Evolutionary conservation across 345 rosid genomes (phyloP).

Genomic region (Hibiscus mutabilis): DNA sequence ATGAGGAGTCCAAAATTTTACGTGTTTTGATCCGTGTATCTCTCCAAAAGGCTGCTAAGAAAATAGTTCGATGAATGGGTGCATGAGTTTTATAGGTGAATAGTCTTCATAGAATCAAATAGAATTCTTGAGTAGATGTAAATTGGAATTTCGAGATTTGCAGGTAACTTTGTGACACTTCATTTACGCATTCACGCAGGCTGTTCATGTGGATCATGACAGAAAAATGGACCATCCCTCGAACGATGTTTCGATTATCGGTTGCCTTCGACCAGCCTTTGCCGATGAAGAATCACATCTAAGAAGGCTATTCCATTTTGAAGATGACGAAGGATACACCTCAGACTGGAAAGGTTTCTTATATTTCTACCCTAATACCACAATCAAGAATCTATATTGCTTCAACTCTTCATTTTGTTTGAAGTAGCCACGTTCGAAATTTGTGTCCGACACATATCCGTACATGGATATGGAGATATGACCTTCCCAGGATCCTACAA

Average conservation of each 20-base stretch:
- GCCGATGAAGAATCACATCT: slow-evolving; percentile 68
- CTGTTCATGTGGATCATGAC: slow-evolving; percentile 43
- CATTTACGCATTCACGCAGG: slow-evolving; percentile 35
- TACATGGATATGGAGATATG: background rate
- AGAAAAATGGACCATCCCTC: slow-evolving; percentile 72
- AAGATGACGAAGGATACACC: slow-evolving; percentile 50
- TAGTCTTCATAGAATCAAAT: background rate
- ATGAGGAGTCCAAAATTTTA: background rate
- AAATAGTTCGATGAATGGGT: no score
- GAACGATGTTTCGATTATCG: slow-evolving; percentile 82
- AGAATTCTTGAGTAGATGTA: background rate
- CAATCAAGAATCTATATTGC: background rate
- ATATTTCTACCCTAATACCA: background rate
- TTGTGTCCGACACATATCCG: background rate
- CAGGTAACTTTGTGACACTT: background rate
- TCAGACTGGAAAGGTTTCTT: slow-evolving; percentile 61
- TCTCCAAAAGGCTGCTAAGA: background rate
- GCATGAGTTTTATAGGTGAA: no score
- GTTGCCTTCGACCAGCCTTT: slow-evolving; percentile 78
- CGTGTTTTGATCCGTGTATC: background rate
- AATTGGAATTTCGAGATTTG: background rate
- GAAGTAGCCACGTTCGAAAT: background rate
- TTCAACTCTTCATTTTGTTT: background rate
- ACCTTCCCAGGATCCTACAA: background rate
- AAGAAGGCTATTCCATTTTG: slow-evolving; percentile 48